Evolutionary conservation across 2,329 filamentous ascomycete genomes (phyloP), one percentile per base, ranked within the genome.

Genomic region (Ophiostoma pallidulum): DNA sequence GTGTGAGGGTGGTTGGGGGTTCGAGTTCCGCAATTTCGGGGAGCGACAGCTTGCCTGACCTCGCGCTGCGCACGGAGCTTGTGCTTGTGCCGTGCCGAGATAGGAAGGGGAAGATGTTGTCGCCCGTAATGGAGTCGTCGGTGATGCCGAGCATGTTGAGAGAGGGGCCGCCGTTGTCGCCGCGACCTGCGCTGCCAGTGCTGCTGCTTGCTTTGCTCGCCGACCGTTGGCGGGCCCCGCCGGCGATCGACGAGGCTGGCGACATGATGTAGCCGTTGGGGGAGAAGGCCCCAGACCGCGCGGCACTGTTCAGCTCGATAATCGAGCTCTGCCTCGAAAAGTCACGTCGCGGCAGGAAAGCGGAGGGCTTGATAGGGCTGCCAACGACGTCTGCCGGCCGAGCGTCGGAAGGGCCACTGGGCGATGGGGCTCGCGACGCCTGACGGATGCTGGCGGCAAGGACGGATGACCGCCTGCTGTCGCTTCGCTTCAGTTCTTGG

Each of bases 211-310:
- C 66, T 55, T 72, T 74, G 51, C 77, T 81, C 24, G 67, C 70
- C n/a, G 75, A 77, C 45, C 75, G 70, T 35, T 74, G 65, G 22
- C 72, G 69, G 53, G 70, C 71, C 4, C 74, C 72, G 4, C 75
- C 78, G 14, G 74, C 64, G 28, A 84, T 62, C 4, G 82, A 84
- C 31, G 78, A 72, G 37, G 70, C 74, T 0, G 83, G 82, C 36
- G 81, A 85, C 65, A 83, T 79, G 53, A 86, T 66, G 62, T 77
- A 85, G 18, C 72, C 82, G 32, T 70, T 77, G 2, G 82, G 81
- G 20, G 82, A 85, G 63, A 85, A 86, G 26, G 82, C 82, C 24
- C 82, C 82, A 60, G 77, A 74, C 41, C 83, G 73, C 12, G 83
- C 82, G 28, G 76, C 71, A 53, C 65, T 78, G 60, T 86, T 86